Percentiles rank a stretch among this genome's conserved stretches.
phyloP scores from a whole-genome alignment of 2,329 filamentous ascomycete genomes.

The Aspergillus flavus region DNA sequence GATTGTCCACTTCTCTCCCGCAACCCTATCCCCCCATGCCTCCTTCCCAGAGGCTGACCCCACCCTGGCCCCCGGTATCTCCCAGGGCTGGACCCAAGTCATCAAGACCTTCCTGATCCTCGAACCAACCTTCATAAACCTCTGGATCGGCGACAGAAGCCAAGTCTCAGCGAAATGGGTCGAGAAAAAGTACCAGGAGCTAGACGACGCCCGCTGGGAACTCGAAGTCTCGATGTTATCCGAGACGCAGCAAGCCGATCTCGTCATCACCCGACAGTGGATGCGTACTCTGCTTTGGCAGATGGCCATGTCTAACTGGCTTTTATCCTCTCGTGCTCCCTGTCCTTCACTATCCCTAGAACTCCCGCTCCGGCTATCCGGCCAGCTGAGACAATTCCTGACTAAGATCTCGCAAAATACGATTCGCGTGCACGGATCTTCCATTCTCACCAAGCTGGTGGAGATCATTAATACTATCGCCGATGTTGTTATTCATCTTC shows the following conservation, averaged over 20 bases:
- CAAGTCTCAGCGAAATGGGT: constrained; percentile 47
- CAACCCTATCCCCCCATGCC: constrained; percentile 43
- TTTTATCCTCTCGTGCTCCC: constrained; percentile 41
- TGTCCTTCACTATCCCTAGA: constrained; percentile 42
- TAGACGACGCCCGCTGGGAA: constrained; percentile 44
- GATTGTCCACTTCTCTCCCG: constrained; percentile 53
- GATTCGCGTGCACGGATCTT: constrained; percentile 59
- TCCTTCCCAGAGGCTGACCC: constrained; percentile 45
- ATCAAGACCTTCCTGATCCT: constrained; percentile 50
- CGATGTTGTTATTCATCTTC: constrained; percentile 58
- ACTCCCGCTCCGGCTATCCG: constrained; percentile 49
- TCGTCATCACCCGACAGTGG: constrained; percentile 56
- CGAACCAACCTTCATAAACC: constrained; percentile 47
- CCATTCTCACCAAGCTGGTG: constrained; percentile 62
- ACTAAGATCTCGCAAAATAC: constrained; percentile 47
- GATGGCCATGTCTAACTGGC: constrained; percentile 52
- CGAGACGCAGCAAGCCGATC: constrained; percentile 51
- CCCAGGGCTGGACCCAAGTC: constrained; percentile 48
- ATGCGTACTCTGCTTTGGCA: constrained; percentile 53
- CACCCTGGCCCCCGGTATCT: constrained; percentile 41
- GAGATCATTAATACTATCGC: constrained; percentile 63
- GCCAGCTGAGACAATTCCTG: constrained; percentile 47
- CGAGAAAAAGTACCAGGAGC: constrained; percentile 48
- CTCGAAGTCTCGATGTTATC: constrained; percentile 42
- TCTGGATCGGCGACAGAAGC: constrained; percentile 46